Conservation (phyloP, 345 rosid species). For the Noccaea bulbosa region DNA sequence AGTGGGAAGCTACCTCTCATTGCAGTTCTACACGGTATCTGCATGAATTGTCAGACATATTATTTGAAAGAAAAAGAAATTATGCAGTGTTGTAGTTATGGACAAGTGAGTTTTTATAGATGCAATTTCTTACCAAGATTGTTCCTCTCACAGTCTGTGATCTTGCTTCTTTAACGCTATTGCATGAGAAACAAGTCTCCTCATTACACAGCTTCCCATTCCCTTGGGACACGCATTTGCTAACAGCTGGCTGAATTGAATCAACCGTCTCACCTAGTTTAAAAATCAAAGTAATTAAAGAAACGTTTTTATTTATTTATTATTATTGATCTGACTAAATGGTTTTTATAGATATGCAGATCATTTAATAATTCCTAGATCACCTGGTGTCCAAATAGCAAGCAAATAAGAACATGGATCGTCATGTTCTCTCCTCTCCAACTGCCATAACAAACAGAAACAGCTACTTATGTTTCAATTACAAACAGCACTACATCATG, state of each 20-base stretch:
- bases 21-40: slow-evolving; percentile 97
- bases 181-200: slow-evolving; percentile 76
- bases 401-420: slow-evolving; percentile 88
- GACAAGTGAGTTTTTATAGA: slow-evolving; percentile 3
- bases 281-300: background rate
- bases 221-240: slow-evolving; percentile 59
- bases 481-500: slow-evolving; percentile 5
- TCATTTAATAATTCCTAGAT: slow-evolving; percentile 15
- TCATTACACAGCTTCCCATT: slow-evolving; percentile 58
- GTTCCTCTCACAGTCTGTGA: slow-evolving; percentile 89
- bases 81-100: background rate
- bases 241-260: slow-evolving; percentile 66
- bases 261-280: slow-evolving; percentile 81
- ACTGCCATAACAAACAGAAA: slow-evolving; percentile 50
- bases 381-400: slow-evolving; percentile 99
- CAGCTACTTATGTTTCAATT: slow-evolving; percentile 26
- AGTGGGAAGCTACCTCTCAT: slow-evolving; percentile 97
- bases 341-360: background rate
- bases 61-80: background rate
- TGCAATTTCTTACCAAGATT: slow-evolving; percentile 61
- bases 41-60: slow-evolving; percentile 27
- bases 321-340: background rate
- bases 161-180: slow-evolving; percentile 63
- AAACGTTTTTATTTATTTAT: background rate
- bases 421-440: slow-evolving; percentile 77